Base-by-base conservation (phyloP, 305 asterid genomes). In the Solanum hybrid region DNA sequence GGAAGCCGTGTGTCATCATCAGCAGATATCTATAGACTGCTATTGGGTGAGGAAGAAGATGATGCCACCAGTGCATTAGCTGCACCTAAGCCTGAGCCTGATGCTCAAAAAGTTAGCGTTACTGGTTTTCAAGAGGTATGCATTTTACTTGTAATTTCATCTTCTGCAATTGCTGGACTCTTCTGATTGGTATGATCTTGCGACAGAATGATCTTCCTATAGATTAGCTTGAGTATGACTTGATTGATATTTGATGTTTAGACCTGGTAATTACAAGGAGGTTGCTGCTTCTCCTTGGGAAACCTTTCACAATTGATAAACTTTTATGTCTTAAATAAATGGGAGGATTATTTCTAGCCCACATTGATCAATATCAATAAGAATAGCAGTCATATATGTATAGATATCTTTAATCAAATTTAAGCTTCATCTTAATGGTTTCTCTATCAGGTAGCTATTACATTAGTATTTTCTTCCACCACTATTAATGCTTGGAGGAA, bases 1-100 rank as follows among this genome's bases (percentile, higher is more conserved):
- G 99, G 95, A 77, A 98, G 99, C 92, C 95, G 91, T 76, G 95
- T 94, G 38, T 86, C 93, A 9, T 94, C 95, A 89, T 94, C 99
- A 80, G 99, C 98, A 69, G 99, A 98, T 45, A 95, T 98, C 92
- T 91, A 90, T 91, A 95, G 98, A 91, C 95, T 98, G 92, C 92
- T 98, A 93, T 95, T 95, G 42, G 95, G 90, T 92, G 99, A 98
- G 85, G 99, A 95, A 93, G 98, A 98, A 90, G 99, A 98, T 96
- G 99, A 98, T 92, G 99, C 99, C 91, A 98, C 97, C 73, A 98
- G 99, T 89, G 91, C 90, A 85, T 93, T 98, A 92, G 95, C 96
- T 93, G 94, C 97, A 7, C 98, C 99, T 78, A 98, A 96, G 94
- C 95, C 98, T 71, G 99, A 96, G 88, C 98, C 97, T 37, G 99